Base-by-base conservation (phyloP, 2,329 filamentous ascomycete genomes). In the Ascosphaera aggregata region DNA sequence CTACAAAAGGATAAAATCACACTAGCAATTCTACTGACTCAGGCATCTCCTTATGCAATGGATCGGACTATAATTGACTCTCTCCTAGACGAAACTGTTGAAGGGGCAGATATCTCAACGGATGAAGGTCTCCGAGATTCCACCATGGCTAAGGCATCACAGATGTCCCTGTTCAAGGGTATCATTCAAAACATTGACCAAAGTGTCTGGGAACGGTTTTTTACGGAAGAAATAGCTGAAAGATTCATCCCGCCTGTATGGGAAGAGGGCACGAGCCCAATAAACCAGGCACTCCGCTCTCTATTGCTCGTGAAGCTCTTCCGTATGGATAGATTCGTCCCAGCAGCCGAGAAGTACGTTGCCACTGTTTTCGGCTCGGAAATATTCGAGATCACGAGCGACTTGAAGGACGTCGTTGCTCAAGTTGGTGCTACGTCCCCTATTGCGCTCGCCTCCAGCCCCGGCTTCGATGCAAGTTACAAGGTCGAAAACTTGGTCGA, bases 391-490 rank as follows among this genome's bases (percentile, higher is more conserved):
- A 71, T 80, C 37, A 76, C 76, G 37, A 81, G 86, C 50, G 85
- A 95, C 53, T 69, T 98, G 36, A 76, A 77, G 52, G 73, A 80
- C 42, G 86, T 89, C 15, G 80, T 92, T 41, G 70, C 75, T 39
- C 77, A 92, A 56, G 82, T 93, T 39, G 76, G 76, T 4, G 75
- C 86, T 20, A 80, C 74, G 22, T 75, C 81, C 2, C 89, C 89
- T 8, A 80, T 98, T 47, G 79, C 89, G 2, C 69, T 98, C 27
- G 86, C 86, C 50, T 98, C 89, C 4, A 94, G 79, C 51, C 84
- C 86, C 43, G 89, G 89, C 30, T 98, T 98, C 55, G 89, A 98
- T 58, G 91, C 91, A 40, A 93, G 82, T 54, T 98, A 95, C 73
- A 98, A 98, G 65, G 89, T 98, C 43, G 89, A 98, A 56, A 82